Percentiles rank a stretch among this genome's conserved stretches.
Conservation (phyloP, 2,329 filamentous ascomycete species). For the Capronia epimyces region DNA sequence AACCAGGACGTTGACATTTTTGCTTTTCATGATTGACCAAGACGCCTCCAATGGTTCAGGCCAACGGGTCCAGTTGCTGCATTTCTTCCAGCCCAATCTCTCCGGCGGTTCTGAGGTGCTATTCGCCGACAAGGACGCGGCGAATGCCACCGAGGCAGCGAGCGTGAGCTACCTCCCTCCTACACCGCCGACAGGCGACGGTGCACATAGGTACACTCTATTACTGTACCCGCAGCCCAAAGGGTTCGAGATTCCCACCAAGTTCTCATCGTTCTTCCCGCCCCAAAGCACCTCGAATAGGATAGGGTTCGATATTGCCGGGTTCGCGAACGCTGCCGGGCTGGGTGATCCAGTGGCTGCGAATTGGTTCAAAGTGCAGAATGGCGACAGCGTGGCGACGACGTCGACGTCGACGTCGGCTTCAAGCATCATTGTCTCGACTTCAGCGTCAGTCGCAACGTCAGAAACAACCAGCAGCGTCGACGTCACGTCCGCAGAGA, state of each 20-base stretch:
- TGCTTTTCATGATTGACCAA: conserved; percentile 25
- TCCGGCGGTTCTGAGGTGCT: conserved; percentile 18
- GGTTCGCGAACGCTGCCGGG: conserved; percentile 34
- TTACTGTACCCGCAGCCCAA: conserved; percentile 31
- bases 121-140: conserved; percentile 5
- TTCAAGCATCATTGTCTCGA: background rate
- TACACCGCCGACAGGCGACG: conserved; percentile 28
- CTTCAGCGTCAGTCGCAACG: background rate
- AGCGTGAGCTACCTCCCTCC: conserved; percentile 31
- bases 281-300: conserved; percentile 29
- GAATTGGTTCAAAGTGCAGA: conserved; percentile 37
- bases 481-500: background rate
- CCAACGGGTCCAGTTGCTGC: conserved; percentile 14
- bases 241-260: conserved; percentile 31
- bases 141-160: conserved; percentile 12
- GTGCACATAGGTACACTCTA: conserved; percentile 33
- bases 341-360: conserved; percentile 33
- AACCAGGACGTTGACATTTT: conserved; percentile 19
- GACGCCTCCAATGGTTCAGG: conserved; percentile 9
- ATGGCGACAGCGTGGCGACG: conserved; percentile 5
- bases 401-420: conserved; percentile 5
- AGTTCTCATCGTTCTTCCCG: conserved; percentile 34
- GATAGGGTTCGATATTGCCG: conserved; percentile 34
- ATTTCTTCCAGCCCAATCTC: conserved; percentile 23
- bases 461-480: background rate